phyloP scores from a whole-genome alignment of 2,329 filamentous ascomycete species.

The Aspergillus sp. region DNA sequence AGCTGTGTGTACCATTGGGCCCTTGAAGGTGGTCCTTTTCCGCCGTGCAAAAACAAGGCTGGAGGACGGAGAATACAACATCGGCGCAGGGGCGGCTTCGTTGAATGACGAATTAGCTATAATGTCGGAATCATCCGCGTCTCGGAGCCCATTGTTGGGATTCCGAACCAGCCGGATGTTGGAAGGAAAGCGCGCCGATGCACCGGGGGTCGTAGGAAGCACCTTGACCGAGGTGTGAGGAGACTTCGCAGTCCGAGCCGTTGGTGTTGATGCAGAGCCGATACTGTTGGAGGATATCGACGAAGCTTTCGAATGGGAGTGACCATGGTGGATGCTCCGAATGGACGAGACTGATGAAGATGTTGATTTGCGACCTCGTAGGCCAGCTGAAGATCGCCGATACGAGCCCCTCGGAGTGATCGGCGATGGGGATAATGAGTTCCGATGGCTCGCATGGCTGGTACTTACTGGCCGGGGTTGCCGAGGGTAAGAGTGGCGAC shows the following conservation, averaged over 20 bases:
- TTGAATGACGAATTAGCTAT: slow-evolving; percentile 37
- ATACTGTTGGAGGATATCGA: slow-evolving; percentile 83
- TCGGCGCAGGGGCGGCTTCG: slow-evolving; percentile 35
- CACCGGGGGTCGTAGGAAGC: slow-evolving; percentile 83
- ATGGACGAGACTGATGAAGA: slow-evolving; percentile 93
- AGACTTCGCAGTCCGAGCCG: slow-evolving; percentile 65
- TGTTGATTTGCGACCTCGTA: slow-evolving; percentile 90
- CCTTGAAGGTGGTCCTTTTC: slow-evolving; percentile 47
- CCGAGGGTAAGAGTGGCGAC: slow-evolving; percentile 42
- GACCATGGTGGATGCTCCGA: slow-evolving; percentile 83
- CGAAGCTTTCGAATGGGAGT: slow-evolving; percentile 89
- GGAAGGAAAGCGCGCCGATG: slow-evolving; percentile 70
- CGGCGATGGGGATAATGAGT: slow-evolving; percentile 82
- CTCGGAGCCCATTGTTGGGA: slow-evolving; percentile 26
- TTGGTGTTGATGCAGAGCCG: slow-evolving; percentile 66
- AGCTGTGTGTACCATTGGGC: slow-evolving; percentile 43
- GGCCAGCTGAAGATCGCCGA: slow-evolving; percentile 75
- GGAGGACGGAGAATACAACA: slow-evolving; percentile 41
- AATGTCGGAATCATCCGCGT: slow-evolving; percentile 24
- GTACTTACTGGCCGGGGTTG: slow-evolving; percentile 37
- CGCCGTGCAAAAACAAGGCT: slow-evolving; percentile 48
- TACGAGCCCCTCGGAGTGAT: slow-evolving; percentile 85
- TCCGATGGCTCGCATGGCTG: slow-evolving; percentile 51
- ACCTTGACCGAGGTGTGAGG: slow-evolving; percentile 93
- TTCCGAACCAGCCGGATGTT: slow-evolving; percentile 80